Evolutionary conservation across 2,329 filamentous ascomycete species (phyloP).

Genomic region (Colletotrichum karsti): DNA sequence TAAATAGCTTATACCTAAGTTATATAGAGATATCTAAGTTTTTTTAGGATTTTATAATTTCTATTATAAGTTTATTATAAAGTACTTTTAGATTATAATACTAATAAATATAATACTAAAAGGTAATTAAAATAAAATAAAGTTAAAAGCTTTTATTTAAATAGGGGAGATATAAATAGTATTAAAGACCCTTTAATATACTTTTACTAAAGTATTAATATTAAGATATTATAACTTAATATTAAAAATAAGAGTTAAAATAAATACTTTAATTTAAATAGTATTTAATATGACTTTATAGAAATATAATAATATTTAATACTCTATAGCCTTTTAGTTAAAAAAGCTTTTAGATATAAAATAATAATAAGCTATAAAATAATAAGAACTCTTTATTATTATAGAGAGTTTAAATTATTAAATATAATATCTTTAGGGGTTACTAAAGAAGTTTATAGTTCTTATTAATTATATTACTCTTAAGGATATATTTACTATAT

Average conservation of each 20-base stretch:
- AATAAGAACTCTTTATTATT: too few relatives aligned
- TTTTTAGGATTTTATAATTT: not conserved
- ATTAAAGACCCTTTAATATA: too few relatives aligned
- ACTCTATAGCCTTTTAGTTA: too few relatives aligned
- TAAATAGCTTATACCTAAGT: too few relatives aligned
- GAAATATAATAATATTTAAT: too few relatives aligned
- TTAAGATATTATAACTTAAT: too few relatives aligned
- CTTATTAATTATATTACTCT: not conserved
- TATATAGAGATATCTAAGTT: conserved; percentile 1
- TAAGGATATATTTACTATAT: not conserved
- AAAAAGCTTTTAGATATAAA: too few relatives aligned
- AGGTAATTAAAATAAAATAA: not conserved
- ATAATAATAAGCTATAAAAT: too few relatives aligned
- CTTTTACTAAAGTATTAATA: not conserved
- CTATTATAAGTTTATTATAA: not conserved
- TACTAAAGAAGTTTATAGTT: not conserved
- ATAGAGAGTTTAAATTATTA: too few relatives aligned
- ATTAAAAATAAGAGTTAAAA: too few relatives aligned
- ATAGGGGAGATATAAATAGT: not conserved
- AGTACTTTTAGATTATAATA: not conserved
- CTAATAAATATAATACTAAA: not conserved
- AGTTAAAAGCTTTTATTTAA: not conserved
- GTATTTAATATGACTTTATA: too few relatives aligned
- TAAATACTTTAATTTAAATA: too few relatives aligned
- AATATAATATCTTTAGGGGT: not conserved